Evolutionary conservation across 768 basidiomycete species (phyloP).

Genomic region (Lactarius quietus): DNA sequence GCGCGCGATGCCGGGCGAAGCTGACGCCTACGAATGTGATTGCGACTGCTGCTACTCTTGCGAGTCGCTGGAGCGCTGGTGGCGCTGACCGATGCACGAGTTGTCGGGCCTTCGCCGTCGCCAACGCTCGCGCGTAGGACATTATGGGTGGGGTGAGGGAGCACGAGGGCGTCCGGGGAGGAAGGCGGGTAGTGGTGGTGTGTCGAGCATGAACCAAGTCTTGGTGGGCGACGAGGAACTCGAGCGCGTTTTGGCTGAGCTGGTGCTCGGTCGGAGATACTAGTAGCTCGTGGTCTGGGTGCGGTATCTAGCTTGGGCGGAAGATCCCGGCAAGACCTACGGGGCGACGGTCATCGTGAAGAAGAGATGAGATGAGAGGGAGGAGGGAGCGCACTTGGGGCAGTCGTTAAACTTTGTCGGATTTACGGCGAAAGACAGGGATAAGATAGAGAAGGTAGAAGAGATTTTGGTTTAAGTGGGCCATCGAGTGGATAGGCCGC

Average conservation of each 20-base stretch:
- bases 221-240: constrained; percentile 97
- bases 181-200: constrained; percentile 59
- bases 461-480: no score
- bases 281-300: constrained; percentile 84
- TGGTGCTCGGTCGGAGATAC: constrained; percentile 82
- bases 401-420: no score
- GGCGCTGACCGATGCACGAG: constrained; percentile 31
- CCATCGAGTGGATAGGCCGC: no score
- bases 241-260: constrained; percentile 84
- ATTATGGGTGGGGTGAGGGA: no score
- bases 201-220: constrained; percentile 93
- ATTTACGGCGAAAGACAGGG: no score
- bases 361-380: no score
- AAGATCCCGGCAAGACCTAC: constrained; percentile 99
- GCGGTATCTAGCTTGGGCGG: constrained; percentile 89
- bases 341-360: no score
- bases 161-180: no score
- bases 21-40: constrained; percentile 1
- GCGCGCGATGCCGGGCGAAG: constrained; percentile 47
- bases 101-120: no score
- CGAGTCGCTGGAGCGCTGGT: neutral
- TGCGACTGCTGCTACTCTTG: neutral
- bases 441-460: no score
- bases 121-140: no score
- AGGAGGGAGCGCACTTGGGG: no score